Conservation (phyloP, 2,329 filamentous ascomycete genomes). For the Ascosphaera acerosa region DNA sequence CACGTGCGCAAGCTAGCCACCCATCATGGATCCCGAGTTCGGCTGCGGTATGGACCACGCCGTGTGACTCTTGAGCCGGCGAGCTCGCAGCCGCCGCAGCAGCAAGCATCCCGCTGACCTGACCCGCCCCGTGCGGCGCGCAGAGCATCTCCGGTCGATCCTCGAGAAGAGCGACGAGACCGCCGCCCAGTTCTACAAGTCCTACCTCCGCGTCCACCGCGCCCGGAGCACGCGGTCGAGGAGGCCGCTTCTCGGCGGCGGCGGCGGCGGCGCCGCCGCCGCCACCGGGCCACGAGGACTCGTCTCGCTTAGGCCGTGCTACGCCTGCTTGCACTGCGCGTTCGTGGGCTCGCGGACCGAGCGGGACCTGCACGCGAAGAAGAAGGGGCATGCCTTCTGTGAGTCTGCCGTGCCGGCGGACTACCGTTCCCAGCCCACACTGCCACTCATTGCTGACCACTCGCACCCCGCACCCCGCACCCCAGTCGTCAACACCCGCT, state of each 20-base stretch:
- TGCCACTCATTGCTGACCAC: too few relatives aligned
- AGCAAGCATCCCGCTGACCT: background rate
- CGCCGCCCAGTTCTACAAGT: conserved; percentile 14
- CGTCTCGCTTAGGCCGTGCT: conserved; percentile 15
- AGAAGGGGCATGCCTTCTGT: conserved; percentile 19
- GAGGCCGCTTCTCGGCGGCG: conserved; percentile 6
- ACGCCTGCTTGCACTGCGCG: conserved; percentile 16
- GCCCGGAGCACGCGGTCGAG: conserved; percentile 10
- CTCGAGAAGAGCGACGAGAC: conserved; percentile 11
- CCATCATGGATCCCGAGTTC: conserved; percentile 16
- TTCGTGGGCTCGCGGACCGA: conserved; percentile 11
- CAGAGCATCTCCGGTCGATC: conserved; percentile 16
- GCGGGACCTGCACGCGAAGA: conserved; percentile 13
- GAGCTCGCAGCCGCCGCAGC: background rate
- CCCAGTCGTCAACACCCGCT: conserved; percentile 18
- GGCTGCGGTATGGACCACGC: conserved; percentile 18
- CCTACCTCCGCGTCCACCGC: conserved; percentile 12
- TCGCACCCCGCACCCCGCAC: too few relatives aligned
- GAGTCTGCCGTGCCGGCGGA: conserved; percentile 5
- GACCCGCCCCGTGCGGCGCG: conserved; percentile 1
- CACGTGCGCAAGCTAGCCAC: too few relatives aligned
- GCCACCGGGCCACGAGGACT: conserved; percentile 5
- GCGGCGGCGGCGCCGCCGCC: conserved; percentile 7
- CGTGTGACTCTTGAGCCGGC: too few relatives aligned
- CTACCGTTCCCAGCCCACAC: background rate